Evolutionary conservation across 306 rosid species (phyloP).

Genomic region (Herpetospermum pedunculosum): DNA sequence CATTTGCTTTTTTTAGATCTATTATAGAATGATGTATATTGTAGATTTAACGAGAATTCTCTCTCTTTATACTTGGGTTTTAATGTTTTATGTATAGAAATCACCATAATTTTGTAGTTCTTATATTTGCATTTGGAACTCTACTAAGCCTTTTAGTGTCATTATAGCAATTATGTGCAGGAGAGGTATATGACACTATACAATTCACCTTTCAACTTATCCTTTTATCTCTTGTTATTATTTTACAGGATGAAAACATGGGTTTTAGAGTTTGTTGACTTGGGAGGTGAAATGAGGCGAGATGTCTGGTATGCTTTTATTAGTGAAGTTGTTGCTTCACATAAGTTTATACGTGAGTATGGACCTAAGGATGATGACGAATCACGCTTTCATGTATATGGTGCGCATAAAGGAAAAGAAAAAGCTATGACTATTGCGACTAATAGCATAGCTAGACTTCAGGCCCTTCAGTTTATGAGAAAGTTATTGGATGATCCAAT

Average conservation of each 20-base stretch:
- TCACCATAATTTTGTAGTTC: background rate
- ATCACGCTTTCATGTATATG: constrained; percentile 48
- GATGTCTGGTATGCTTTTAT: constrained; percentile 88
- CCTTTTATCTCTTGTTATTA: background rate
- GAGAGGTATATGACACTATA: background rate
- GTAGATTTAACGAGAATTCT: background rate
- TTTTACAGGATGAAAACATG: constrained; percentile 41
- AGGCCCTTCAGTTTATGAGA: constrained; percentile 66
- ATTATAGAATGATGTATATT: background rate
- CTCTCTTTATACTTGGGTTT: background rate
- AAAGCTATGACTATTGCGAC: constrained; percentile 57
- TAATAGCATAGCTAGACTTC: constrained; percentile 71
- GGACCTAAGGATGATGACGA: constrained; percentile 72
- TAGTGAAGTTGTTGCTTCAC: constrained; percentile 63
- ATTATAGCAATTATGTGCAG: background rate
- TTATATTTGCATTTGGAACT: background rate
- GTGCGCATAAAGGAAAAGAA: constrained; percentile 67
- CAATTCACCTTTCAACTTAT: background rate
- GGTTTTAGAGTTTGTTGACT: constrained; percentile 88
- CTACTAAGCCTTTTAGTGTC: background rate
- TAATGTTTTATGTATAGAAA: background rate
- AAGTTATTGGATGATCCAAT: constrained; percentile 80
- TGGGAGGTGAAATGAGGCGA: constrained; percentile 98
- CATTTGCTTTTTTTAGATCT: background rate
- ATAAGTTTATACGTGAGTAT: constrained; percentile 57